Evolutionary conservation across 352 stramenopile genomes (phyloP).

Genomic region (Phytophthora multivora): DNA sequence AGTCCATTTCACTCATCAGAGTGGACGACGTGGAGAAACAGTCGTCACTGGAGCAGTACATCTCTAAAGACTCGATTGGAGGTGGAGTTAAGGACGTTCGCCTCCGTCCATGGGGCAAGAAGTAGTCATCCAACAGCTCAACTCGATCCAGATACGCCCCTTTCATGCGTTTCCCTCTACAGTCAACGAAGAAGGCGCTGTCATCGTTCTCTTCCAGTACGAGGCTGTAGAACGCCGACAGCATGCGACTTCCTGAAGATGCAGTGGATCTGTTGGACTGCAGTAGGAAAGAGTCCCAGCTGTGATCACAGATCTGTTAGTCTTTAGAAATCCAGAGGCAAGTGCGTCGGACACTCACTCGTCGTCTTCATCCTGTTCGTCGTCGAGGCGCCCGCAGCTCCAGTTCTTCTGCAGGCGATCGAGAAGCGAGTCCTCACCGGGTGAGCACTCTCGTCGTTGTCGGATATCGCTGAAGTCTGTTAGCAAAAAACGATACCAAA

Average conservation of each 20-base stretch:
- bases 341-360: conserved; percentile 21
- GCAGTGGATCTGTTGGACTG: conserved; percentile 49
- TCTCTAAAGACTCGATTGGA: conserved; percentile 26
- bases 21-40: conserved; percentile 41
- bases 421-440: conserved; percentile 47
- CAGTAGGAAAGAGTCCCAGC: conserved; percentile 47
- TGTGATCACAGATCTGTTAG: conserved; percentile 29
- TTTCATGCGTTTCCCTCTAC: conserved; percentile 54
- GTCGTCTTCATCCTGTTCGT: conserved; percentile 26
- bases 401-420: conserved; percentile 59
- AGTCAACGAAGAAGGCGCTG: conserved; percentile 68
- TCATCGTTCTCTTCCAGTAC: conserved; percentile 71
- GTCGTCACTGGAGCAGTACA: conserved; percentile 32
- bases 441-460: conserved; percentile 1
- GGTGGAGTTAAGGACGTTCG: neutral
- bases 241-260: conserved; percentile 72
- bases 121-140: conserved; percentile 69
- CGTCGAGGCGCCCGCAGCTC: conserved; percentile 35
- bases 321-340: neutral
- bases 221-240: conserved; percentile 84
- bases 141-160: conserved; percentile 55
- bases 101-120: conserved; percentile 23
- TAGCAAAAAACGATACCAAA: neutral
- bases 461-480: conserved; percentile 20
- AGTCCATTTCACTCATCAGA: conserved; percentile 51